phyloP scores from a whole-genome alignment of 78 protist species.

The Dictyostelium firmibasis region DNA sequence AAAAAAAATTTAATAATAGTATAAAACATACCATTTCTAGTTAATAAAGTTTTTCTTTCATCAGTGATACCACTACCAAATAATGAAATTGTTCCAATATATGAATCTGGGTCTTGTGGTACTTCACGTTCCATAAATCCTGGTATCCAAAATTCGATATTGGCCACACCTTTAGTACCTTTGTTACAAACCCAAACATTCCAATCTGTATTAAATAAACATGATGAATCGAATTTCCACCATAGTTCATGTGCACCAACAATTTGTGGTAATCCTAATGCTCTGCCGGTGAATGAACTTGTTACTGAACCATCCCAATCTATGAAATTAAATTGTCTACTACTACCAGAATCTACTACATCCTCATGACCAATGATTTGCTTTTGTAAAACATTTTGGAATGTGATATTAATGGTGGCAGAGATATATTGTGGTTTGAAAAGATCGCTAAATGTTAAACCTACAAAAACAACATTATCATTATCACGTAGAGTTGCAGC shows the following conservation, averaged over 20 bases:
- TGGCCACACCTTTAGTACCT: background rate
- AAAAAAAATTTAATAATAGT: too few species aligned
- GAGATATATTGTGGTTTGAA: slow-evolving; percentile 79
- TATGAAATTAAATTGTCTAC: slow-evolving; percentile 40
- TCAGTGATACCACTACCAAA: slow-evolving; percentile 42
- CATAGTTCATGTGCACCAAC: slow-evolving; percentile 39
- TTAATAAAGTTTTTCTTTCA: background rate
- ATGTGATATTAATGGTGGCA: slow-evolving; percentile 11
- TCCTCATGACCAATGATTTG: slow-evolving; percentile 43
- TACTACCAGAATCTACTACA: slow-evolving; percentile 7
- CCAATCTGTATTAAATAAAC: slow-evolving; percentile 17
- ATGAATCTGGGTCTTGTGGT: background rate
- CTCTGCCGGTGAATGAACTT: background rate
- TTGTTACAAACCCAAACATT: slow-evolving; percentile 17
- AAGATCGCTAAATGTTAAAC: slow-evolving; percentile 73
- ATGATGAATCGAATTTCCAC: slow-evolving; percentile 68
- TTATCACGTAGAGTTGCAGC: background rate
- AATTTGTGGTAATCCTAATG: background rate
- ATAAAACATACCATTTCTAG: slow-evolving; percentile 1
- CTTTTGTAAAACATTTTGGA: background rate
- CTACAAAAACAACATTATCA: slow-evolving; percentile 41
- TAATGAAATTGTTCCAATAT: slow-evolving; percentile 9
- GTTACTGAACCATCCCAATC: slow-evolving; percentile 54
- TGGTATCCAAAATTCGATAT: slow-evolving; percentile 5
- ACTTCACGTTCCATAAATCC: background rate